These are phyloP conservation scores for Penicillium angulare DNA, from an alignment of 495 filamentous ascomycete genomes.

Conservation along the genomic window DNA sequence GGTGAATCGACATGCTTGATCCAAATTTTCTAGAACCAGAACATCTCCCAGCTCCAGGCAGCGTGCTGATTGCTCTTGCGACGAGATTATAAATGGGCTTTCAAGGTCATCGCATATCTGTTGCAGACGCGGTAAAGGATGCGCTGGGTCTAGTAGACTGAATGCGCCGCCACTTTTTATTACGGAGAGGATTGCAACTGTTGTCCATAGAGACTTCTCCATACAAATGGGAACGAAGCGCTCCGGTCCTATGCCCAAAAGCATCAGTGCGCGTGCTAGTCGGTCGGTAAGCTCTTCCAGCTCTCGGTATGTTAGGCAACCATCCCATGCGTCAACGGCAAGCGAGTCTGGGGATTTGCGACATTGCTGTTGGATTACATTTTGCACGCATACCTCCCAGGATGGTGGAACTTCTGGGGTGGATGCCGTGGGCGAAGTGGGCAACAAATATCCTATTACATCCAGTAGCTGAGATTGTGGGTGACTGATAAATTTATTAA, in stretches of 20 bases:
- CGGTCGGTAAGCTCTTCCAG: neutral
- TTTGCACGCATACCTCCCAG: too few relatives aligned
- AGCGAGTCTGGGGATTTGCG: too few relatives aligned
- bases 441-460: too few relatives aligned
- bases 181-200: neutral
- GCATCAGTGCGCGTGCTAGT: neutral
- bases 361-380: too few relatives aligned
- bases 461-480: too few relatives aligned
- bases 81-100: too few relatives aligned
- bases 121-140: neutral
- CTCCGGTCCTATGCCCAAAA: neutral
- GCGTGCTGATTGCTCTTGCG: neutral
- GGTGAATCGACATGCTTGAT: neutral
- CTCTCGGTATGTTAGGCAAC: neutral
- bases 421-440: too few relatives aligned
- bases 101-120: too few relatives aligned
- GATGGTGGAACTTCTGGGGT: too few relatives aligned
- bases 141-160: neutral
- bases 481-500: too few relatives aligned
- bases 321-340: neutral
- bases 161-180: neutral
- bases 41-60: neutral
- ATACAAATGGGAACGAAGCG: neutral
- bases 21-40: neutral
- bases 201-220: neutral